Conservation (phyloP, 345 rosid genomes). For the Melaleuca alternifolia region DNA sequence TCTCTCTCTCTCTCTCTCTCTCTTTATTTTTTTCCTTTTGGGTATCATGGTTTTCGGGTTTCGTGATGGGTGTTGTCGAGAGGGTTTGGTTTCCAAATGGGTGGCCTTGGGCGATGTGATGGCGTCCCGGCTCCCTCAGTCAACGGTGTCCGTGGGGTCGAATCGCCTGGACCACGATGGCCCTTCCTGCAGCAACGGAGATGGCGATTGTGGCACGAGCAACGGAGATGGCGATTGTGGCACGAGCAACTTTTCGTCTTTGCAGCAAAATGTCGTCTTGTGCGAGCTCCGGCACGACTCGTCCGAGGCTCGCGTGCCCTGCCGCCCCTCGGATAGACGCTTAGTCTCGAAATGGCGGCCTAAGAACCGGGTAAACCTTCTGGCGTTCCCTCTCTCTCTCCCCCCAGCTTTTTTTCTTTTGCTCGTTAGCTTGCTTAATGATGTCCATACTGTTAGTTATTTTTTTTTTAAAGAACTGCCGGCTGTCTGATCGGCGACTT, state of each 20-base stretch:
- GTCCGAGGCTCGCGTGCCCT: conserved; percentile 52
- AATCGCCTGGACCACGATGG: conserved; percentile 34
- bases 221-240: conserved; percentile 21
- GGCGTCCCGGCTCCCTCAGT: conserved; percentile 84
- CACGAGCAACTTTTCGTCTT: conserved; percentile 7
- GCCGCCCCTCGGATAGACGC: conserved; percentile 67
- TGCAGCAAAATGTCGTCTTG: conserved; percentile 62
- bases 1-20: too few species aligned
- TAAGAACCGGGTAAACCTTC: conserved; percentile 60
- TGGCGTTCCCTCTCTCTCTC: not conserved
- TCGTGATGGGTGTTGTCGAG: not conserved
- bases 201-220: conserved; percentile 21
- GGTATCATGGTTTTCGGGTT: conserved; percentile 6
- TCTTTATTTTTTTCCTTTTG: not conserved
- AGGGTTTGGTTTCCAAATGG: conserved; percentile 29
- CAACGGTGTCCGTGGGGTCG: conserved; percentile 45
- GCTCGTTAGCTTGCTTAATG: not conserved
- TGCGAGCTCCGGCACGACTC: conserved; percentile 82
- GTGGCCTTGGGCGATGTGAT: conserved; percentile 97
- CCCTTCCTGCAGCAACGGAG: conserved; percentile 28
- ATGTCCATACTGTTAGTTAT: not conserved
- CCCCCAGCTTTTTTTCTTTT: not conserved
- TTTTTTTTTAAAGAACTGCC: not conserved
- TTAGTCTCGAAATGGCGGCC: conserved; percentile 88
- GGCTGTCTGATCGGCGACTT: not conserved